phyloP scores from a whole-genome alignment of 208 protist genomes.

The Kentomonas sorsogonicus region DNA sequence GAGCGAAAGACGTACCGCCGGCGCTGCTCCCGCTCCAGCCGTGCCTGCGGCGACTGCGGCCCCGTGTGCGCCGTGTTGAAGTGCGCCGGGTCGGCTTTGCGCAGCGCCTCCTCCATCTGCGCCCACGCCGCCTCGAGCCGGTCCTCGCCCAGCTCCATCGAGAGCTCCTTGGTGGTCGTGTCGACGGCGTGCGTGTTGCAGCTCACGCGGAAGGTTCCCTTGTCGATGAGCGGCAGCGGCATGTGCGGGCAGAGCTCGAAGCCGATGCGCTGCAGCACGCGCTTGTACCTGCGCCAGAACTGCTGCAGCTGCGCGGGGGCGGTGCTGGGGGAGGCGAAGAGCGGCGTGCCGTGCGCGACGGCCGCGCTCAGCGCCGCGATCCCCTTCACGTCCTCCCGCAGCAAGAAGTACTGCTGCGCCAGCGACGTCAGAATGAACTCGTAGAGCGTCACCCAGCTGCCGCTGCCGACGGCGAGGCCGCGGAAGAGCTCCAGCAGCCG shows the following conservation, averaged over 20 bases:
- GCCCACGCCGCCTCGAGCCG: slow-evolving; percentile 53
- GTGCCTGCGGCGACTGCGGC: slow-evolving; percentile 18
- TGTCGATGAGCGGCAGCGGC: slow-evolving; percentile 53
- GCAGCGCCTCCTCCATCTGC: slow-evolving; percentile 48
- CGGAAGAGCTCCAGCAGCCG: slow-evolving; percentile 50
- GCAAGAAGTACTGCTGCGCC: slow-evolving; percentile 47
- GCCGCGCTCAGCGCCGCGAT: slow-evolving; percentile 42
- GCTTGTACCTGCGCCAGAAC: slow-evolving; percentile 47
- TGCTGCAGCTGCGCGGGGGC: slow-evolving; percentile 32
- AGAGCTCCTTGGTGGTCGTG: slow-evolving; percentile 26
- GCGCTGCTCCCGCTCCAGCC: no score
- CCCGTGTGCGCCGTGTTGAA: slow-evolving; percentile 11
- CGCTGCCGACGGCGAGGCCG: slow-evolving; percentile 35
- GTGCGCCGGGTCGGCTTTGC: slow-evolving; percentile 13
- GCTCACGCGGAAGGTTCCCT: slow-evolving; percentile 39
- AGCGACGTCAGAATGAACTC: slow-evolving; percentile 54
- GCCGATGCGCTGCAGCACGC: slow-evolving; percentile 37
- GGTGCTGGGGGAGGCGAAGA: slow-evolving; percentile 36
- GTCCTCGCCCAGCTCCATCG: slow-evolving; percentile 31
- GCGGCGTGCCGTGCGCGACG: slow-evolving; percentile 43
- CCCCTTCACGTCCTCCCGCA: slow-evolving; percentile 52
- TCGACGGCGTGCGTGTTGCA: slow-evolving; percentile 58
- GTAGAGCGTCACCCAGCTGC: slow-evolving; percentile 43
- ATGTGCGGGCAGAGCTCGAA: slow-evolving; percentile 68
- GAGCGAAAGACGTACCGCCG: slow-evolving; percentile 10